These are phyloP conservation scores for Sarcomyxa edulis DNA, from an alignment of 768 basidiomycete species.

Conservation along the genomic window DNA sequence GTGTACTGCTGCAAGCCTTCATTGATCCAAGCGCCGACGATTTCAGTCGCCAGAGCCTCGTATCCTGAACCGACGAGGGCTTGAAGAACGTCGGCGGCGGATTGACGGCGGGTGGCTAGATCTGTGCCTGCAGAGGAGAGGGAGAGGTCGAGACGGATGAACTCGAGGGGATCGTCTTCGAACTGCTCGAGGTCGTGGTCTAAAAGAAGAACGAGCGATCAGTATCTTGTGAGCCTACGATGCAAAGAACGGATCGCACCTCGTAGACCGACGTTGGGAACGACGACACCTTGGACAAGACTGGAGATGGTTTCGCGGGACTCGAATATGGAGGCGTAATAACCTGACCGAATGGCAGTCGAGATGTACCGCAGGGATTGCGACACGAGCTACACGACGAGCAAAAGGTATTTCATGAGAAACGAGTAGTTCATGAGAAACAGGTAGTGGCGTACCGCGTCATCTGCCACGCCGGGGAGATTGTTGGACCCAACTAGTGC, in stretches of 20 bases:
- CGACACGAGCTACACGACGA: conserved; percentile 65
- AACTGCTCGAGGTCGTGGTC: conserved; percentile 93
- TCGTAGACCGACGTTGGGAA: conserved; percentile 88
- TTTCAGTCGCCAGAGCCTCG: conserved; percentile 82
- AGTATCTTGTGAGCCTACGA: not conserved
- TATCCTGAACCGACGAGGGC: conserved; percentile 79
- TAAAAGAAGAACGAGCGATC: not conserved
- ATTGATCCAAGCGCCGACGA: conserved; percentile 81
- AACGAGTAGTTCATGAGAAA: conserved; percentile 2
- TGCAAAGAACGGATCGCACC: not conserved
- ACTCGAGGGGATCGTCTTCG: conserved; percentile 95
- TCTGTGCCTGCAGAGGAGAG: conserved; percentile 55
- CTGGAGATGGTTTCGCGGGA: conserved; percentile 74
- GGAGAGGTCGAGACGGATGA: conserved; percentile 82
- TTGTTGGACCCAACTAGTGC: conserved; percentile 69
- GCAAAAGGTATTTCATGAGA: conserved; percentile 1
- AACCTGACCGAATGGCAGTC: conserved; percentile 84
- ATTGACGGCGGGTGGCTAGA: conserved; percentile 81
- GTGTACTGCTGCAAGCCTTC: conserved; percentile 68
- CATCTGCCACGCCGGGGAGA: conserved; percentile 66
- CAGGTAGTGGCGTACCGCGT: conserved; percentile 45
- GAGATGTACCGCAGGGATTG: conserved; percentile 90
- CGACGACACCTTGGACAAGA: conserved; percentile 84
- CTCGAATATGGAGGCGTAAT: conserved; percentile 78
- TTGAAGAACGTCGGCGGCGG: conserved; percentile 93